phyloP scores from a whole-genome alignment of 2,329 filamentous ascomycete genomes.

The Intubia oerlemansii region DNA sequence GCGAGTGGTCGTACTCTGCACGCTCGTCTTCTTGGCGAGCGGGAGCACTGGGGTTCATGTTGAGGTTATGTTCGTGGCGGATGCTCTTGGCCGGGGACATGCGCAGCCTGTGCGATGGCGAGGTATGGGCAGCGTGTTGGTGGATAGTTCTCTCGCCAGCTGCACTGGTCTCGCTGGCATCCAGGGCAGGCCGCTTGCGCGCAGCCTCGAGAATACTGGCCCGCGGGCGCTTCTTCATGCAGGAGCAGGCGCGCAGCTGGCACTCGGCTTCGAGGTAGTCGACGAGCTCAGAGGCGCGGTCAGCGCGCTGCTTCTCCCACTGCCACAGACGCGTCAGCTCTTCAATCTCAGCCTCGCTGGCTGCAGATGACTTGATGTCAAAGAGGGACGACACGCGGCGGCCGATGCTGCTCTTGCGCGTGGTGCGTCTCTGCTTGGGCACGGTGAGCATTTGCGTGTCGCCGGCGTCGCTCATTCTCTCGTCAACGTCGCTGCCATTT shows the following conservation, averaged over 20 bases:
- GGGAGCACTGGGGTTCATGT: conserved; percentile 3
- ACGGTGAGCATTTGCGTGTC: conserved; percentile 18
- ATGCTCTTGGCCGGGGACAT: no score
- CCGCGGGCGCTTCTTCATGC: conserved; percentile 21
- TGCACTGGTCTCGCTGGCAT: no score
- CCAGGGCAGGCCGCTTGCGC: conserved; percentile 16
- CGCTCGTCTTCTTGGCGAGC: background rate
- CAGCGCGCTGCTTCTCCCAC: conserved; percentile 39
- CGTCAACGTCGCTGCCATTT: background rate
- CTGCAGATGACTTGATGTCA: conserved; percentile 31
- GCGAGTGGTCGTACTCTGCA: background rate
- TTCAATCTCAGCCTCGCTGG: conserved; percentile 36
- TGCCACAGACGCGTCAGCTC: conserved; percentile 29
- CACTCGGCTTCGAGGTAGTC: conserved; percentile 62
- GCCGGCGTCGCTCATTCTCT: conserved; percentile 1
- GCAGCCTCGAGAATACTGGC: conserved; percentile 12
- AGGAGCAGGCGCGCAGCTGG: conserved; percentile 43
- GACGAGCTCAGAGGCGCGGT: conserved; percentile 49
- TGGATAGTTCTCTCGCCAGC: no score
- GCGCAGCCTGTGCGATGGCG: no score
- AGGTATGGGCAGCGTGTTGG: conserved; percentile 17
- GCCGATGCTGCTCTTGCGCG: conserved; percentile 11
- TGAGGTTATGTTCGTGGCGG: no score
- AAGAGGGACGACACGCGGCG: conserved; percentile 20
- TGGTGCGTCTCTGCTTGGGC: conserved; percentile 35